These are phyloP conservation scores for Acacia crassicarpa DNA, from an alignment of 306 rosid genomes.

Conservation along the genomic window DNA sequence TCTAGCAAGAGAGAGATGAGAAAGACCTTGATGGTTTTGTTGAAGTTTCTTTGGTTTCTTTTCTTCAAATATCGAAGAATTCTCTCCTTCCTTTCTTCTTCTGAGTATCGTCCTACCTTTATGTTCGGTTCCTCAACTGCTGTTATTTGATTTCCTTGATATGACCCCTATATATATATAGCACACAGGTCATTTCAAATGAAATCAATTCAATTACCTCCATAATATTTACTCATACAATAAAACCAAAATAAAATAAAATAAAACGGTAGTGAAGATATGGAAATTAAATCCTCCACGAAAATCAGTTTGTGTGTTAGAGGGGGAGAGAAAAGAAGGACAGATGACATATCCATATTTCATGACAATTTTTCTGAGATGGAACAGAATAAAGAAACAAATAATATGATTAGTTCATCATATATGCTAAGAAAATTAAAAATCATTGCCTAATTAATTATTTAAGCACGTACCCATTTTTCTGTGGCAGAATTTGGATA, in stretches of 20 bases:
- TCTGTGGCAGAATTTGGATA: conserved; percentile 25
- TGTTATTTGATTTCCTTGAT: conserved; percentile 55
- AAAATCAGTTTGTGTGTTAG: background rate
- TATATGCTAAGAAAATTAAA: background rate
- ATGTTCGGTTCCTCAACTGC: conserved; percentile 54
- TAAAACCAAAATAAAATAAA: background rate
- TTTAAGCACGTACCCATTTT: conserved; percentile 36
- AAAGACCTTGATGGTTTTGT: conserved; percentile 76
- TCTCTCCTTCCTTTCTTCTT: conserved; percentile 88
- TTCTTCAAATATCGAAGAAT: conserved; percentile 90
- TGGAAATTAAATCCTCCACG: background rate
- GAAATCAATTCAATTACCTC: background rate
- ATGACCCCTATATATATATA: conserved; percentile 37
- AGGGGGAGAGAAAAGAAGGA: background rate
- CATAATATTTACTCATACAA: background rate
- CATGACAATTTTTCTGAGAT: background rate
- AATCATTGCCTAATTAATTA: background rate
- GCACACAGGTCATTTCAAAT: background rate
- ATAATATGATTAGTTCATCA: background rate
- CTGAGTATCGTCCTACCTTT: conserved; percentile 89
- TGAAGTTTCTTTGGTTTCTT: conserved; percentile 94
- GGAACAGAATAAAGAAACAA: background rate
- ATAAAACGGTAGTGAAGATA: background rate
- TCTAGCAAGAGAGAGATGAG: background rate
- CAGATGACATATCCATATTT: background rate